A percentile compares a stretch with the other conserved stretches of the same genome.
Evolutionary conservation across 1,284 basidiomycete species (phyloP).

Genomic region (Pseudozyma flocculosa): DNA sequence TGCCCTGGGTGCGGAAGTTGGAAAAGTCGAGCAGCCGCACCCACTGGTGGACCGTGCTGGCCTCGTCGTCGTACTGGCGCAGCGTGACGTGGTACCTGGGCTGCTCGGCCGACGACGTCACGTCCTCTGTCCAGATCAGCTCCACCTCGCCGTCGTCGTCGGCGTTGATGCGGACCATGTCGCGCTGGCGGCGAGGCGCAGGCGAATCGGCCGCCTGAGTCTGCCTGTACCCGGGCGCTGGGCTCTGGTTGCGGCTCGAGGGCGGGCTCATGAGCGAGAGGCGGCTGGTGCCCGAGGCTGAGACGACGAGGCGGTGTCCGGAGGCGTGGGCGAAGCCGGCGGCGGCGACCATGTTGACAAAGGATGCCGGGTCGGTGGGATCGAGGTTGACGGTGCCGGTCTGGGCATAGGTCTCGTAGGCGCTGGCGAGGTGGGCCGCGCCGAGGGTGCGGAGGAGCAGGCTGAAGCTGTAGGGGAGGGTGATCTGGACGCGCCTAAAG

Average conservation of each 20-base stretch:
- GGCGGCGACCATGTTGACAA: constrained; percentile 49
- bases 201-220: background rate
- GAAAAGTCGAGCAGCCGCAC: constrained; percentile 66
- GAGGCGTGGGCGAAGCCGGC: constrained; percentile 50
- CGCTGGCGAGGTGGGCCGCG: constrained; percentile 42
- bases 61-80: constrained; percentile 23
- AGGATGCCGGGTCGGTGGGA: constrained; percentile 38
- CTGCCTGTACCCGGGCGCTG: constrained; percentile 7
- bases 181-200: constrained; percentile 2
- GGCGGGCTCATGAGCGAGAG: constrained; percentile 7
- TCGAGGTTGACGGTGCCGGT: constrained; percentile 40
- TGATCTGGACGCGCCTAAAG: constrained; percentile 53
- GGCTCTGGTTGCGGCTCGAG: constrained; percentile 23
- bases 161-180: constrained; percentile 25
- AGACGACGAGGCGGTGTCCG: constrained; percentile 40
- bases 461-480: constrained; percentile 52
- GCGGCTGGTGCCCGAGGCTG: constrained; percentile 7
- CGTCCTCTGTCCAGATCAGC: constrained; percentile 43
- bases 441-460: constrained; percentile 46
- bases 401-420: constrained; percentile 42
- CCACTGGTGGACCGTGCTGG: constrained; percentile 26
- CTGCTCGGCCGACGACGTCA: constrained; percentile 21
- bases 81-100: constrained; percentile 42
- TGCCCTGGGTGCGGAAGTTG: constrained; percentile 89
- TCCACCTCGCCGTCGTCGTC: constrained; percentile 39